phyloP scores from a whole-genome alignment of 2,329 filamentous ascomycete species.

The Fulvia fulva region DNA sequence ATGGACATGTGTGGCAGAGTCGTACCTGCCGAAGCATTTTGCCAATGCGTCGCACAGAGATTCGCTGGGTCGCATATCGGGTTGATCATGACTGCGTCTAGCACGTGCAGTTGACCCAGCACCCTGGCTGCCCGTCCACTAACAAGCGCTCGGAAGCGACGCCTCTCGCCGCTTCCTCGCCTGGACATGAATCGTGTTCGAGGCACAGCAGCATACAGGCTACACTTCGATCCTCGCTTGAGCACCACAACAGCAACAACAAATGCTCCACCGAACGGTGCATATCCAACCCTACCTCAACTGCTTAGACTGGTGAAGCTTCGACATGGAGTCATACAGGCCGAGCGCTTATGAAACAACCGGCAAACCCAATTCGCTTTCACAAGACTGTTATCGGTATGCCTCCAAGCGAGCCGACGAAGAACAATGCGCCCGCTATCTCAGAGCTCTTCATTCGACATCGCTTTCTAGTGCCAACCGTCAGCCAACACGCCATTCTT shows the following conservation, averaged over 20 bases:
- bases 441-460: neutral
- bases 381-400: neutral
- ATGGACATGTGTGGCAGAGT: neutral
- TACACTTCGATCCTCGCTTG: neutral
- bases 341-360: constrained; percentile 2
- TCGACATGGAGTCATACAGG: neutral
- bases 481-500: neutral
- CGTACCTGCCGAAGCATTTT: neutral
- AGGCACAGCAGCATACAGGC: neutral
- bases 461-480: neutral
- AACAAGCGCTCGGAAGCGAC: constrained; percentile 1
- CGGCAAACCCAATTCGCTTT: neutral
- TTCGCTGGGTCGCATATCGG: neutral
- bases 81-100: neutral
- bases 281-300: neutral
- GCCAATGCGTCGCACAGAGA: neutral
- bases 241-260: neutral
- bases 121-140: neutral
- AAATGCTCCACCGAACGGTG: neutral
- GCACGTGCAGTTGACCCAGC: neutral
- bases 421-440: neutral
- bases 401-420: neutral
- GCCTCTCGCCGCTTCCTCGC: neutral
- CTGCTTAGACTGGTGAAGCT: constrained; percentile 1
- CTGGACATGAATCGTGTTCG: neutral